Base-by-base conservation (phyloP, 2,329 filamentous ascomycete species). In the Fusarium kyushuense region DNA sequence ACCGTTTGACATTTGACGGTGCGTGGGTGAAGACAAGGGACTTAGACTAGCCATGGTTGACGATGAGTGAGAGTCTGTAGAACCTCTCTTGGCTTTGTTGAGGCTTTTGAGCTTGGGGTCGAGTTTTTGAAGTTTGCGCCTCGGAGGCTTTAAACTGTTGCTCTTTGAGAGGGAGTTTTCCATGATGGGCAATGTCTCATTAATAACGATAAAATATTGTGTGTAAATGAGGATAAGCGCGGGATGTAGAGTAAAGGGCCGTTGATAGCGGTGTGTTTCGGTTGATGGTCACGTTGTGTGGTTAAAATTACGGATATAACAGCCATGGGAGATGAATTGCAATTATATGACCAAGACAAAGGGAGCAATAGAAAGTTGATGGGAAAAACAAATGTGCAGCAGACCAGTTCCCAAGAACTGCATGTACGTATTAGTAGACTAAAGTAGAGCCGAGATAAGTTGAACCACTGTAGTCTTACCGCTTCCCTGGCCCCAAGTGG, bases 91-190 rank as follows among this genome's bases (percentile, higher is more conserved):
- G 35, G 67, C 47, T 32, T 63, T 69, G 33, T 59, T 69, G 32
- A 70, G 65, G 19, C 54, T 63, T 62, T 74, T 78, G 53, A 74
- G 67, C 60, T 71, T 73, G 7, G 75, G 65, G 45, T 74, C 74
- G n/a, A 65, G 70, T 57, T 76, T 79, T 40, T 75, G 75, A 17
- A 79, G 70, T 58, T 72, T 79, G 58, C 73, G 70, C 52, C 72
- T 68, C 23, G 65, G 57, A 12, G 75, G 75, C 40, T 74, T 76
- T 47, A 74, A 51, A 40, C 63, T 72, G 11, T 70, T 65, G 32
- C 57, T 67, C 45, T 55, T 60, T 43, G 57, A 38, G 47, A 57
- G 58, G 16, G 56, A 30, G 30, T 33, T 63, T 35, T 66, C 66
- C 53, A 62, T 66, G 57, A 46, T 43, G 51, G 46, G 53, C 30